Evolutionary conservation across 192 early-diverging fungal species (phyloP), one percentile per base, ranked within the genome.

Genomic region (Coemansia furcata): DNA sequence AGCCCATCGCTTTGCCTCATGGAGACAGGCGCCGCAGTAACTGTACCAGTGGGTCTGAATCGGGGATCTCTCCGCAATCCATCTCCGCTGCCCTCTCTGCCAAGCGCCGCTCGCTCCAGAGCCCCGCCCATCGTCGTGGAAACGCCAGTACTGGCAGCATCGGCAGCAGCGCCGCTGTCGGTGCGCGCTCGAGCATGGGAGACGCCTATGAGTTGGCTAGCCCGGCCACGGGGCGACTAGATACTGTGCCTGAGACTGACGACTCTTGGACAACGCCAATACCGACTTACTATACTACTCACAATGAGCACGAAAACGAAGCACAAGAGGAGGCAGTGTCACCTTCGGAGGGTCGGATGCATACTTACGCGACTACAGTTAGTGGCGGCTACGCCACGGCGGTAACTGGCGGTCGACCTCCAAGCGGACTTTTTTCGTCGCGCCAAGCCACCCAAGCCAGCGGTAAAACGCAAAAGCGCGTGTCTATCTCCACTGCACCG

Each of bases 401-500:
- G 11, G 50, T 54, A 10, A 54, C 50, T 14, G 26, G 50, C 50
- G 46, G 46, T 3, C 46, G 46, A 9, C 46, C 46, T 21, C 46
- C 46, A 21, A 49, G 46, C 46, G 50, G 50, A 26, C 50, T 54
- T 54, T 14, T 54, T 23, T 54, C 49, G 8, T 69, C 73, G 30
- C 44, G 38, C 3, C 67, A 75, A 50, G 14, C 42, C n/a, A 75
- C 74, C 6, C 66, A 66, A 14, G 60, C 57, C 54, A 67, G 49
- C 9, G 40, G 36, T 10, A 67, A 54, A 33, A 57, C 70, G 21
- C 71, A 46, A 11, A 78, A 78, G 60, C 76, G 76, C 2, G 76
- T 73, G 40, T 78, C 76, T 5, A 69, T 78, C 42, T 61, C 67
- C 1, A 67, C 68, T 17, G 71, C 77, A 10, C 76, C 61, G 1